Conservation (phyloP, 345 rosid species). For the Trapa bicornis region DNA sequence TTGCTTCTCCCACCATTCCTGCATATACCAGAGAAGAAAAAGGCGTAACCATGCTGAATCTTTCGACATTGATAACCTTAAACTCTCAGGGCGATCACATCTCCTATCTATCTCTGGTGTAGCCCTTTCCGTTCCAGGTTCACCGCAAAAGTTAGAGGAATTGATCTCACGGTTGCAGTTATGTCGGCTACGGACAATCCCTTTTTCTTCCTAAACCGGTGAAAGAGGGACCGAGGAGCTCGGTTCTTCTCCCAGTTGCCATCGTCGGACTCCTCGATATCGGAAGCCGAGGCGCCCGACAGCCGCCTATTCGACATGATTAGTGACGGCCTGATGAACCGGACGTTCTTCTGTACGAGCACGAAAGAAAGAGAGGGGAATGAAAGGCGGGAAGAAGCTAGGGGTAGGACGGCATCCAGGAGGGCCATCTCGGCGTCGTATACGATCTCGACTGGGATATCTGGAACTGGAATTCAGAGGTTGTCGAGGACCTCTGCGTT, state of each 20-base stretch:
- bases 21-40: slow-evolving; percentile 2
- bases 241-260: slow-evolving; percentile 14
- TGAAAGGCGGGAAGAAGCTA: slow-evolving; percentile 29
- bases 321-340: slow-evolving; percentile 27
- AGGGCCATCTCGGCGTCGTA: slow-evolving; percentile 84
- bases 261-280: slow-evolving; percentile 49
- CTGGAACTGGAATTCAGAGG: slow-evolving; percentile 10
- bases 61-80: background rate
- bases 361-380: slow-evolving; percentile 20
- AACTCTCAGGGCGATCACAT: no score
- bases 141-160: background rate
- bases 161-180: slow-evolving; percentile 35
- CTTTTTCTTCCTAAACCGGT: slow-evolving; percentile 36
- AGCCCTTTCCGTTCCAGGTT: background rate
- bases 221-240: slow-evolving; percentile 21
- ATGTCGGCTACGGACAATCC: slow-evolving; percentile 61
- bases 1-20: slow-evolving; percentile 94
- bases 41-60: background rate
- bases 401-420: slow-evolving; percentile 51
- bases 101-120: no score
- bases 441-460: slow-evolving; percentile 64
- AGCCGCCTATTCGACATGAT: slow-evolving; percentile 29
- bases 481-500: slow-evolving; percentile 9
- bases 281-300: slow-evolving; percentile 14
- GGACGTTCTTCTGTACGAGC: slow-evolving; percentile 16